Conservation (phyloP, 1,284 basidiomycete species). For the Ceratobasidium sp. region DNA sequence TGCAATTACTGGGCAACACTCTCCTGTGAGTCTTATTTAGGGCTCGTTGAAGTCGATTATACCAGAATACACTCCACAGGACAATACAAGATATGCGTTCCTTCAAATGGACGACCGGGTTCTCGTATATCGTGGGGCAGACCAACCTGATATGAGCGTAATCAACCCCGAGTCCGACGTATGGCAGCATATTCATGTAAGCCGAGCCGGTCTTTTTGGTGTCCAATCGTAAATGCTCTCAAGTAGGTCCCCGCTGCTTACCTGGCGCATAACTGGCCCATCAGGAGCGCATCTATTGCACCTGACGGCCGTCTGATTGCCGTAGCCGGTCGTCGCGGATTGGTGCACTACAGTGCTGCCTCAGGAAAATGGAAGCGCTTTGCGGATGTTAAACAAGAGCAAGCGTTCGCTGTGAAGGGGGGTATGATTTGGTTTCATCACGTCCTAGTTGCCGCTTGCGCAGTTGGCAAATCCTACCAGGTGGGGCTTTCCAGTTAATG, state of each 20-base stretch:
- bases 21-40: conserved; percentile 66
- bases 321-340: conserved; percentile 87
- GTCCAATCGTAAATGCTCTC: neutral
- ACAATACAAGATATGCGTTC: conserved; percentile 94
- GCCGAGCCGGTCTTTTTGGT: neutral
- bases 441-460: conserved; percentile 89
- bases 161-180: conserved; percentile 99
- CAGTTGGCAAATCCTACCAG: conserved; percentile 78
- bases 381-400: conserved; percentile 82
- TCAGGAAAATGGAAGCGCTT: conserved; percentile 98
- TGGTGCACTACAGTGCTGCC: conserved; percentile 91
- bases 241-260: conserved; percentile 85
- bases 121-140: conserved; percentile 94
- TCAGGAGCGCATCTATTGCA: conserved; percentile 91
- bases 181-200: conserved; percentile 92
- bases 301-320: conserved; percentile 91
- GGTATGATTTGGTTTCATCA: conserved; percentile 98
- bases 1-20: conserved; percentile 89
- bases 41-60: conserved; percentile 5
- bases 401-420: conserved; percentile 86
- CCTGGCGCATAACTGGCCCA: conserved; percentile 91
- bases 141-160: conserved; percentile 97
- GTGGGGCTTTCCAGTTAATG: conserved; percentile 52
- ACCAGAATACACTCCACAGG: conserved; percentile 56
- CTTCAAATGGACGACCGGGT: conserved; percentile 94